Evolutionary conservation across 2,329 filamentous ascomycete species (phyloP), one percentile per base, ranked within the genome.

Genomic region (Aureobasidium musti): DNA sequence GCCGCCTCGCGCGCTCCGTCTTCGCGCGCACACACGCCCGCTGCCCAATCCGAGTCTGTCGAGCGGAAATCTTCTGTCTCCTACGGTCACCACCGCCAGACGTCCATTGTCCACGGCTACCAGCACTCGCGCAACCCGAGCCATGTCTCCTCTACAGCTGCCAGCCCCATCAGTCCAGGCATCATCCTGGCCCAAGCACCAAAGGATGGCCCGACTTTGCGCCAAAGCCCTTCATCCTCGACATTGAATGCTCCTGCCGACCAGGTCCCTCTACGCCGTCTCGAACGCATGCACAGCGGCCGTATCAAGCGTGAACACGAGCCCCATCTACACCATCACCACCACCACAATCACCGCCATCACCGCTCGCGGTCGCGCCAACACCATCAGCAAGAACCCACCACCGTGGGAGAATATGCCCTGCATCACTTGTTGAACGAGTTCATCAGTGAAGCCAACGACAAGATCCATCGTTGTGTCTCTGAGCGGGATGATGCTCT

Each of bases 351-450:
- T 64, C 61, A 64, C 28, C 59, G 59, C 33, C 89, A 88, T 71
- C 91, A 91, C 19, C 88, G 92, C 73, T 94, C 91, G 41, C 85
- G 84, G 70, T 85, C 84, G 43, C 78, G 83, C 67, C 89, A 89
- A 60, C 86, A 89, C 72, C 80, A 83, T 63, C 86, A 87, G 71
- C 86, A 89, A 63, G 91, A 96, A 70, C 86, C 90, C 70, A 96
- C 94, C 78, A 97, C 93, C 0, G 93, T 97, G n/a, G 93, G 92
- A 65, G 95, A 99, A 81, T 98, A 97, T 84, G 95, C 95, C 23
- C 82, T 99, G 68, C 94, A 98, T 78, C 94, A 98, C 72, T 82
- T 99, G 50, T 97, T 98, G 79, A 98, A 95, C 71, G 92, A 93
- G 68, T 99, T 99, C 79, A 95, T 98, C 74, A 90, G 91, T 19